Conservation (phyloP, 2,329 filamentous ascomycete species). For the Nigrograna mackinnonii region DNA sequence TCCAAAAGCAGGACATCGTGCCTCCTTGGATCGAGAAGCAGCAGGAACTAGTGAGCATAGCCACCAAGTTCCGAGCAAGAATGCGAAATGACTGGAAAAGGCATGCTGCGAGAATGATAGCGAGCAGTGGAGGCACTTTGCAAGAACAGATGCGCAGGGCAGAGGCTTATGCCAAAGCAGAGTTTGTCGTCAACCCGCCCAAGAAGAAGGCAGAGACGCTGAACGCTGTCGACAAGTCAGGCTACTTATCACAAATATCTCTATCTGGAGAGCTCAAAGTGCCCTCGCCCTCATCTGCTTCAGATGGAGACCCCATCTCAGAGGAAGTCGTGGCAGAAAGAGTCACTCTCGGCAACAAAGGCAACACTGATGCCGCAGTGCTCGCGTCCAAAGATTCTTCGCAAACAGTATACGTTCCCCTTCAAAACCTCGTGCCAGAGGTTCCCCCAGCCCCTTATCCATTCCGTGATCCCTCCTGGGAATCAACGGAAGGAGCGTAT, state of each 20-base stretch:
- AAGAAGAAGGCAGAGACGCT: conserved; percentile 48
- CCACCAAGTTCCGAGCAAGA: conserved; percentile 71
- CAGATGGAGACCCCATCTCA: conserved; percentile 15
- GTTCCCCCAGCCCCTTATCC: conserved; percentile 52
- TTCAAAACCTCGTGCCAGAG: conserved; percentile 2
- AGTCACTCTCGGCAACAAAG: conserved; percentile 15
- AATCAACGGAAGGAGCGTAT: conserved; percentile 73
- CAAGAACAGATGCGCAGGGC: conserved; percentile 74
- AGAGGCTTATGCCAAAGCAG: conserved; percentile 74
- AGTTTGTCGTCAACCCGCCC: conserved; percentile 66
- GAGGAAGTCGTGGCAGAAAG: conserved; percentile 28
- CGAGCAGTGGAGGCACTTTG: conserved; percentile 74
- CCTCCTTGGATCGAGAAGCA: conserved; percentile 99
- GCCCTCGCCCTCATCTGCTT: conserved; percentile 7
- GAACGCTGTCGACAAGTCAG: conserved; percentile 48
- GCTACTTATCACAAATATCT: conserved; percentile 52
- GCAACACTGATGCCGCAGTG: neutral
- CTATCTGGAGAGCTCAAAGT: conserved; percentile 48
- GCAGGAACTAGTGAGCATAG: conserved; percentile 77
- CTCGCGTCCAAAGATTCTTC: neutral
- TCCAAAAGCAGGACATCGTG: conserved; percentile 91
- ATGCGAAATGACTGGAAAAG: conserved; percentile 82
- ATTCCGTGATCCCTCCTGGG: conserved; percentile 80
- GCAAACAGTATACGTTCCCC: conserved; percentile 12
- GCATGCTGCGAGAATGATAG: conserved; percentile 78